These are phyloP conservation scores for Diaporthe australafricana DNA, from an alignment of 2,329 filamentous ascomycete genomes.

Conservation along the genomic window DNA sequence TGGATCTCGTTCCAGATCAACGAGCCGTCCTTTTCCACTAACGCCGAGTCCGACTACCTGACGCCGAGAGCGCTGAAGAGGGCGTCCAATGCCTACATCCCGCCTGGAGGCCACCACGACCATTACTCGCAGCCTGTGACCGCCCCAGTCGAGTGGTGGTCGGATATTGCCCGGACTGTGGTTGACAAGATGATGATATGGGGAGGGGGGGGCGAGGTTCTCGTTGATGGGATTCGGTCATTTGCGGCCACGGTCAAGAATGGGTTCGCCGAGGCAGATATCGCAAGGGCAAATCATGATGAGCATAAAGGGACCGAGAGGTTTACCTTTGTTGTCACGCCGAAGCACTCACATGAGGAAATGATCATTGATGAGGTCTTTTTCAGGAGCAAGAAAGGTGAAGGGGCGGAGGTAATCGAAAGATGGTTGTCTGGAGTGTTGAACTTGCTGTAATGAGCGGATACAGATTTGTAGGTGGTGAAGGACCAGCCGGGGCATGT, in stretches of 20 bases:
- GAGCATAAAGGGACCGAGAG: conserved; percentile 8
- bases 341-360: conserved; percentile 24
- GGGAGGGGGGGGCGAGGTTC: conserved; percentile 20
- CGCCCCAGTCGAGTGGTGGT: conserved; percentile 8
- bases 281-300: neutral
- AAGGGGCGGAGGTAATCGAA: conserved; percentile 12
- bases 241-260: conserved; percentile 19
- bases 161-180: conserved; percentile 3
- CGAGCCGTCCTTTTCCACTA: neutral
- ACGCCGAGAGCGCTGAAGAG: neutral
- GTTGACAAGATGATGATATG: conserved; percentile 29
- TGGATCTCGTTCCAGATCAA: conserved; percentile 18
- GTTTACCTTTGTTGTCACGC: conserved; percentile 23
- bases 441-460: neutral
- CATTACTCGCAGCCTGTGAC: conserved; percentile 19
- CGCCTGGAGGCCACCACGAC: conserved; percentile 1
- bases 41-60: conserved; percentile 29
- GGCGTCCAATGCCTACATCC: conserved; percentile 8
- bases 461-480: no score
- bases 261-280: conserved; percentile 4
- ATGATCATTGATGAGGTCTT: conserved; percentile 30
- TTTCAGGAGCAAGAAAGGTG: conserved; percentile 12
- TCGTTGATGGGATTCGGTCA: conserved; percentile 2
- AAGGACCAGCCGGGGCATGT: no score
- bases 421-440: conserved; percentile 6